Evolutionary conservation across 306 rosid species (phyloP), one percentile per base, ranked within the genome.

Genomic region (Dryas alaskensis): DNA sequence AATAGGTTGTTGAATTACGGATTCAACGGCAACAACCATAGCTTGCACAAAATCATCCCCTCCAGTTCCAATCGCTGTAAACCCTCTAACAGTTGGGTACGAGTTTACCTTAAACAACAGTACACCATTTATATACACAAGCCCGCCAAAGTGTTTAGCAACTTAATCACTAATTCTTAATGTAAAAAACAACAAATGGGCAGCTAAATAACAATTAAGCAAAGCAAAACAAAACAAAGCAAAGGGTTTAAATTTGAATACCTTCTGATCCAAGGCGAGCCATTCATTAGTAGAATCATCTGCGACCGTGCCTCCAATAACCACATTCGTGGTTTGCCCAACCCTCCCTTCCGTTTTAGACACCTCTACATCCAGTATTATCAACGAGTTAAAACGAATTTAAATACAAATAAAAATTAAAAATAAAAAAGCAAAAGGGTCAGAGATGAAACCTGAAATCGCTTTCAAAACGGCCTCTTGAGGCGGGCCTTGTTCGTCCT

Each of bases 261-360:
- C 99, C 98, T 95, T 95, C 80, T 90, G 90, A 83, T 95, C 99
- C 89, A 95, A 85, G 76, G 81, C 75, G 40, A 90, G 86, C 99
- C 99, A 95, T 83, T 92, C 99, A 69, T 86, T 83, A 17, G 98
- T 76, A 63, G 96, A 87, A 78, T 95, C 97, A 78, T 88, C 97
- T 0, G 99, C 72, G 49, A 95, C 99, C 3, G 99, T 95, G 52
- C 99, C 99, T 58, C 99, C 98, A 77, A 95, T 81, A 31, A 95
- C 96, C 89, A 95, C 93, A 70, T 95, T 95, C 22, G 99, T 95
- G 40, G 99, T 95, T 68, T 92, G 96, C 16, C 99, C 98, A 73
- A 92, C 92, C 79, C 99, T 95, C 52, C 99, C 99, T 87, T 95
- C 98, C 3, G 97, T 85, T 82, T 84, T 95, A 11, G 99, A 95